These are phyloP conservation scores for Physocladia obscura DNA, from an alignment of 192 early-diverging fungal genomes.

Conservation along the genomic window DNA sequence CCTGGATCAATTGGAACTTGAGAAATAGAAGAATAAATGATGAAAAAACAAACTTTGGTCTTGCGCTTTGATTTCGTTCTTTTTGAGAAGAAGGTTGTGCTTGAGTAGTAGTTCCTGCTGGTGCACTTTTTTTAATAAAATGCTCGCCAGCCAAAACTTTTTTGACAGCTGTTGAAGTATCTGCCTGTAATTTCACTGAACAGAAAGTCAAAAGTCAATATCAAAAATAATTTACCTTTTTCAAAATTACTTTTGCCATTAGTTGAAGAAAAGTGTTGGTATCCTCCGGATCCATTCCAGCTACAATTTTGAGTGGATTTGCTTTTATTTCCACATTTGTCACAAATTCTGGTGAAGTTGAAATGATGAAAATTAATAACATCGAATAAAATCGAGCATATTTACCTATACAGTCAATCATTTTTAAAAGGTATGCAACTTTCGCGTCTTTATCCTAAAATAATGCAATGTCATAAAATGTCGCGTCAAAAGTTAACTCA, in stretches of 20 bases:
- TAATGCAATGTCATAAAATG: not conserved
- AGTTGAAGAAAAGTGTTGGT: constrained; percentile 57
- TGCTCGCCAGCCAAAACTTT: constrained; percentile 53
- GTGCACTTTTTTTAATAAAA: constrained; percentile 24
- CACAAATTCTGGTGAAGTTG: constrained; percentile 37
- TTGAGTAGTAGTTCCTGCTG: constrained; percentile 2
- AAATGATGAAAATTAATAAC: not conserved
- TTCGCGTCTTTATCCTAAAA: constrained; percentile 61
- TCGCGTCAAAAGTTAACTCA: not conserved
- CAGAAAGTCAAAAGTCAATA: not conserved
- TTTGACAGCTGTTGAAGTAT: constrained; percentile 43
- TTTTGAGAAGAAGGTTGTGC: constrained; percentile 1
- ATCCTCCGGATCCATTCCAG: constrained; percentile 58
- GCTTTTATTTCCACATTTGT: constrained; percentile 44
- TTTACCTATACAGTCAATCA: constrained; percentile 51
- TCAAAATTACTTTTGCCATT: constrained; percentile 49
- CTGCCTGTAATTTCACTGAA: constrained; percentile 37
- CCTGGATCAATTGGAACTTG: too few relatives aligned
- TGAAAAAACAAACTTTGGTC: not conserved
- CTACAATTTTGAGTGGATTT: constrained; percentile 59
- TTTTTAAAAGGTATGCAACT: constrained; percentile 52
- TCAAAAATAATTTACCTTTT: constrained; percentile 41
- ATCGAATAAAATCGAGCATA: not conserved
- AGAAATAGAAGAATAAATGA: too few relatives aligned
- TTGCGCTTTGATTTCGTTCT: not conserved